phyloP scores from a whole-genome alignment of 2,329 filamentous ascomycete species.

The Reticulascus tulasneorum region DNA sequence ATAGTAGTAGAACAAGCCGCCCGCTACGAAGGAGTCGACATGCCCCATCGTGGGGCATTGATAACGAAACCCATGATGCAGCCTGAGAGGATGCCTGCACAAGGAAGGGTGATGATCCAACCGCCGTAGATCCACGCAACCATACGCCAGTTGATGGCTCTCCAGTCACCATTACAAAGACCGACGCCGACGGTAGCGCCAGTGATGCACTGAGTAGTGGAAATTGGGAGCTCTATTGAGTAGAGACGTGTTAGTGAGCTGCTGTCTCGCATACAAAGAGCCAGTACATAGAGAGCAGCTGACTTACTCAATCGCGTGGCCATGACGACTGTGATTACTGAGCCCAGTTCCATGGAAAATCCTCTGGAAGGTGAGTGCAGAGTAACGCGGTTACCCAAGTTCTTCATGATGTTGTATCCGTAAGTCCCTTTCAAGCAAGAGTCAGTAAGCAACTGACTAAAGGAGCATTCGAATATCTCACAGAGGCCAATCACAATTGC shows the following conservation, averaged over 20 bases:
- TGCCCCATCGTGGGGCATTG: constrained; percentile 52
- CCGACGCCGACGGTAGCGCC: constrained; percentile 60
- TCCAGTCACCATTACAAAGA: constrained; percentile 54
- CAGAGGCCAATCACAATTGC: constrained; percentile 52
- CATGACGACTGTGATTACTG: constrained; percentile 3
- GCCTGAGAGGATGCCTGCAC: constrained; percentile 53
- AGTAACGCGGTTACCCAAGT: constrained; percentile 58
- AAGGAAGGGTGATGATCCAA: constrained; percentile 59
- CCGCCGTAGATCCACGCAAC: constrained; percentile 55
- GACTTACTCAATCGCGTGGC: constrained; percentile 3
- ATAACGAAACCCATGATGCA: constrained; percentile 59
- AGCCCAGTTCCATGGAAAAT: constrained; percentile 52
- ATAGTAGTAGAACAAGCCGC: too few relatives aligned
- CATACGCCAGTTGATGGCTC: constrained; percentile 60
- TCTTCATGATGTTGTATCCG: constrained; percentile 62
- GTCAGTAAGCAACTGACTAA: too few relatives aligned
- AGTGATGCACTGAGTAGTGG: constrained; percentile 62
- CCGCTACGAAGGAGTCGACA: too few relatives aligned
- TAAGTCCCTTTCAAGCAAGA: constrained; percentile 57
- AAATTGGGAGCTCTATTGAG: constrained; percentile 54
- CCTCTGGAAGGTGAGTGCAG: constrained; percentile 57
- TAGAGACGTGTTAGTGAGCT: background rate
- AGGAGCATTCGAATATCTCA: too few relatives aligned
- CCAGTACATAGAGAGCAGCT: constrained; percentile 1
- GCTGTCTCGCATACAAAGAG: background rate